phyloP scores from a whole-genome alignment of 495 filamentous ascomycete species.

The Neurospora sp. region DNA sequence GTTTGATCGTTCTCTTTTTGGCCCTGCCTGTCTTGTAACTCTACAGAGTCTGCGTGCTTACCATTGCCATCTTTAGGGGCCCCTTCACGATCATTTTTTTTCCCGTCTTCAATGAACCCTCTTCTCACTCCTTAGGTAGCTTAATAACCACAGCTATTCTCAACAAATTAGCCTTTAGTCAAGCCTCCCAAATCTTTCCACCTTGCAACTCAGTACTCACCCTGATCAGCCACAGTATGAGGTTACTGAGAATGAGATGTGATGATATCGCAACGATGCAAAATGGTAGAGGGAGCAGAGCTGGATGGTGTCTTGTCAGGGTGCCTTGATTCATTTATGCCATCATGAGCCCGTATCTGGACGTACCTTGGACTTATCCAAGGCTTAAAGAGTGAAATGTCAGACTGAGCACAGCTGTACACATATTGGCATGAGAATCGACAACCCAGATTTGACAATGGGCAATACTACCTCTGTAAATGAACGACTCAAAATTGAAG shows the following conservation, averaged over 20 bases:
- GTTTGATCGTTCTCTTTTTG: not conserved
- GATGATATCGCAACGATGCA: not conserved
- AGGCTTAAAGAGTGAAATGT: not conserved
- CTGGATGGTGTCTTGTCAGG: not conserved
- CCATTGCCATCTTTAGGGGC: no score
- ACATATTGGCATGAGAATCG: not conserved
- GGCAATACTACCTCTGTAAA: conserved; percentile 34
- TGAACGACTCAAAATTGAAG: conserved; percentile 32
- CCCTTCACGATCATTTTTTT: no score
- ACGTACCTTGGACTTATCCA: not conserved
- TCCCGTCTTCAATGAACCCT: no score
- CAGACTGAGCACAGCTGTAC: not conserved
- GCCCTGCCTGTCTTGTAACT: not conserved
- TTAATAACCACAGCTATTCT: not conserved
- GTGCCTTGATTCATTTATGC: not conserved
- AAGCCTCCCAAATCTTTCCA: not conserved
- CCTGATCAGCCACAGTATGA: no score
- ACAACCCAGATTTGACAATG: not conserved
- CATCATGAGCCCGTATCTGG: not conserved
- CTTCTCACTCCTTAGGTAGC: not conserved
- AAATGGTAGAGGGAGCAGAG: not conserved
- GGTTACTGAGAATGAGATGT: conserved; percentile 3
- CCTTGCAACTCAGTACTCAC: no score
- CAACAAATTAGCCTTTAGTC: not conserved
- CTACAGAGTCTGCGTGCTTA: no score